Base-by-base conservation (phyloP, 164 flowering plant genomes). In the Macadamia integrifolia region DNA sequence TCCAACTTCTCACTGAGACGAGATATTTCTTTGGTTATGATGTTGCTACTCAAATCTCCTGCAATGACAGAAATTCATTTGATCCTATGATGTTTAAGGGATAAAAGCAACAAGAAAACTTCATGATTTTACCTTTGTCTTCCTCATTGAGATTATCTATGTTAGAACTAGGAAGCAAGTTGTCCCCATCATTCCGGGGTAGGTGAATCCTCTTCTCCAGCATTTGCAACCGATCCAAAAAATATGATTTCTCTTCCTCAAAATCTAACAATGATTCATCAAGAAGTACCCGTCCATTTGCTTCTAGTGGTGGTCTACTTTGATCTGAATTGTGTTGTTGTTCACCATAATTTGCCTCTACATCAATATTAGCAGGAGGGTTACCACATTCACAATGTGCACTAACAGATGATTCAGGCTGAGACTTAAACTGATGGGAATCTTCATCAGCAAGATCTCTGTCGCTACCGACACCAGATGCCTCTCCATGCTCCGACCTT, bases 161-260 rank as follows among this genome's bases (percentile, higher is more conserved):
- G 50, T 46, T 11, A 46, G 12, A 46, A 43, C 4, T 4, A 9
- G 46, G 46, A 43, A 43, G 46, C 6, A 43, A 9, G 11, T 8
- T 46, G 7, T 46, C 50, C 50, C 50, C 50, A 46, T 52, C 57
- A 52, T 17, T 52, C 2, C 2, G 15, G 2, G 57, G 18, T 1
- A 17, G 18, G 57, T 52, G 17, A 52, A 52, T 52, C 57, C 15
- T 52, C n/a, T 77, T 74, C 65, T 80, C 79, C 67, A 80, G 40
- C 18, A 71, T 66, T 58, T 35, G 74, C 61, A 84, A 69, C 65
- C 63, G 70, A 18, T 80, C 76, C 9, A 80, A 53, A 64, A 69
- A 67, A 69, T 61, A 62, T 31, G 72, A 44, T 69, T 76, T 83
- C 68, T 84, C 83, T 0, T 63, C 48, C 49, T 77, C 84, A n/a